Evolutionary conservation across 306 rosid genomes (phyloP), one percentile per base, ranked within the genome.

Genomic region (Alnus rubra): DNA sequence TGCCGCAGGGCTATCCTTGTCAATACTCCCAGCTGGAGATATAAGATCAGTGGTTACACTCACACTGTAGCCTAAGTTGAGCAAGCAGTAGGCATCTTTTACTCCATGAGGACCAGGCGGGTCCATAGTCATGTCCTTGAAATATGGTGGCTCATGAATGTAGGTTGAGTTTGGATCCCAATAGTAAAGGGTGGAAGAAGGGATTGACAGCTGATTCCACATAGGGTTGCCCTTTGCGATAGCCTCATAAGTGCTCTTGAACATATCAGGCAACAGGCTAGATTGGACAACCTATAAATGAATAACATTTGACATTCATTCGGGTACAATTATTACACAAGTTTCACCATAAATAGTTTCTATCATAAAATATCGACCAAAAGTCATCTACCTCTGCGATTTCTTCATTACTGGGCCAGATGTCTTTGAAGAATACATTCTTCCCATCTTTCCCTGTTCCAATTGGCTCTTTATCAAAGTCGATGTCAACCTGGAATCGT

Each of bases 391-490:
- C 86, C 87, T 86, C 67, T 18, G 83, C 74, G 30, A 88, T 80
- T 76, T 86, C 88, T 76, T 88, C 78, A 28, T 76, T 86, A 75
- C 81, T 74, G 9, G 92, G 92, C 87, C 88, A 86, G 31, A 88
- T 78, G 69, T 89, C 86, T 77, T 52, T 84, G 13, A 80, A 82
- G 73, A 56, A 89, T 51, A 87, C 86, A 51, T 28, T 48, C n/a
- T 64, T 82, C 15, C 86, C 83, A 71, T 87, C 82, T 71, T 87
- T 84, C 63, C 82, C 84, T 37, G 18, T 76, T 69, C 84, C 91
- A 42, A 85, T 74, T 69, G 91, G 87, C 53, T 88, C 84, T 76
- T 70, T 76, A 2, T 75, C 76, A 59, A 88, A 88, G 76, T 85
- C 84, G 72, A 85, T 83, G 80, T 85, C 88, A 77, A 82, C 88